Evolutionary conservation across 225 moss, liverwort and hornwort genomes (phyloP).

Genomic region (Anthoceros angustus): DNA sequence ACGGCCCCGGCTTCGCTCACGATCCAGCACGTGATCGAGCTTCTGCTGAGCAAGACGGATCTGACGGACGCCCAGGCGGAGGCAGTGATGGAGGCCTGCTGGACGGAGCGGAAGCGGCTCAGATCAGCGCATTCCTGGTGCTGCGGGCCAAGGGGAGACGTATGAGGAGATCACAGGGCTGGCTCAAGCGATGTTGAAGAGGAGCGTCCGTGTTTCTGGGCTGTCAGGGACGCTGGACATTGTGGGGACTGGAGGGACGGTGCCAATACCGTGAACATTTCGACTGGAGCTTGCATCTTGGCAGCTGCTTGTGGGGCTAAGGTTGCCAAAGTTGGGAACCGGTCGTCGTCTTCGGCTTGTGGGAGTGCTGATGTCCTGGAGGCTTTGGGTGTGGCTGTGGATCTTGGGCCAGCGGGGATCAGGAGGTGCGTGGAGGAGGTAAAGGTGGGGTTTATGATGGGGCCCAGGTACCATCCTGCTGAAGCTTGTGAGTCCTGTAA

Average conservation of each 20-base stretch:
- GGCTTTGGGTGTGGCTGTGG: conserved; percentile 71
- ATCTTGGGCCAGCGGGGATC: conserved; percentile 90
- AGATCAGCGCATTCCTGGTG: conserved; percentile 83
- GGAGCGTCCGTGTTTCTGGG: conserved; percentile 48
- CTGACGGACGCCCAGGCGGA: conserved; percentile 56
- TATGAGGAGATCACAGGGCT: conserved; percentile 80
- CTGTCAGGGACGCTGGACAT: conserved; percentile 70
- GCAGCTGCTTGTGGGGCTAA: conserved; percentile 93
- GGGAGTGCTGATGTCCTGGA: conserved; percentile 99
- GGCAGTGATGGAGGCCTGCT: conserved; percentile 61
- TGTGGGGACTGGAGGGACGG: conserved; percentile 96
- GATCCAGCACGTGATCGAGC: conserved; percentile 54
- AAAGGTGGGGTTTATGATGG: conserved; percentile 84
- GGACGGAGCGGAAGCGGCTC: conserved; percentile 42
- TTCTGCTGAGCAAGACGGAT: conserved; percentile 41
- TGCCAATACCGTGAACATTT: conserved; percentile 81
- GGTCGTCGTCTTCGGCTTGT: conserved; percentile 96
- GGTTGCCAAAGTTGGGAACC: conserved; percentile 90
- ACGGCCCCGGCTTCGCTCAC: neutral
- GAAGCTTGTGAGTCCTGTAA: conserved; percentile 66
- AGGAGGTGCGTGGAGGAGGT: conserved; percentile 72
- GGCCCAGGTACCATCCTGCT: conserved; percentile 70
- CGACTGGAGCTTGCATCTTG: conserved; percentile 78
- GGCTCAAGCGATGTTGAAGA: conserved; percentile 68
- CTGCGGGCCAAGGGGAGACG: conserved; percentile 92